Percentiles rank a stretch among this genome's conserved stretches.
Conservation (phyloP, 176 grass and related monocot genomes). For the Cenchrus fungigraminus region DNA sequence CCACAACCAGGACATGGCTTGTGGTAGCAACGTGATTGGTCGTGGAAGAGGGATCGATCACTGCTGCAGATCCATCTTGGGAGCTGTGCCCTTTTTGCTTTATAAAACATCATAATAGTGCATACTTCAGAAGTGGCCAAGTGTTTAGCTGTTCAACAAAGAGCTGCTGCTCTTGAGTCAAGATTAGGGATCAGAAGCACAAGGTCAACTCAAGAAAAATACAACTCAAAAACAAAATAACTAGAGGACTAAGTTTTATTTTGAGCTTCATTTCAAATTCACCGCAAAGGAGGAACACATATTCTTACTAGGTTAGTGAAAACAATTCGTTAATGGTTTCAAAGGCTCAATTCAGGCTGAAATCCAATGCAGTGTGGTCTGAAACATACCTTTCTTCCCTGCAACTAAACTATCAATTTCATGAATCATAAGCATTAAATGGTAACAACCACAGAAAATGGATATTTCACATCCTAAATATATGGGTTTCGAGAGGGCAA, state of each 20-base stretch:
- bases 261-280: not conserved
- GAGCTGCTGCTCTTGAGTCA: conserved; percentile 29
- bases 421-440: not conserved
- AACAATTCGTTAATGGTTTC: not conserved
- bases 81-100: conserved; percentile 6
- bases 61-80: conserved; percentile 7
- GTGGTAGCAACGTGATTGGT: conserved; percentile 33
- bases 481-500: not conserved
- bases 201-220: conserved; percentile 30
- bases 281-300: not conserved
- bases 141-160: conserved; percentile 22
- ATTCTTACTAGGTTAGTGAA: not conserved
- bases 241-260: not conserved
- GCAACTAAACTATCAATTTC: not conserved
- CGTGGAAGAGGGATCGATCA: conserved; percentile 26
- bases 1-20: conserved; percentile 33
- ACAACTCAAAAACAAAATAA: conserved; percentile 2
- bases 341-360: not conserved
- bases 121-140: conserved; percentile 26
- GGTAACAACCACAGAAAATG: not conserved
- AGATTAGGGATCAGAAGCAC: conserved; percentile 18
- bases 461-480: not conserved
- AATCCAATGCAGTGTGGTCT: not conserved
- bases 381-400: not conserved
- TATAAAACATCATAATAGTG: not conserved